Evolutionary conservation across 1,139 yeast species (phyloP), one percentile per base, ranked within the genome.

Genomic region (Sugiyamaella xylanicola): DNA sequence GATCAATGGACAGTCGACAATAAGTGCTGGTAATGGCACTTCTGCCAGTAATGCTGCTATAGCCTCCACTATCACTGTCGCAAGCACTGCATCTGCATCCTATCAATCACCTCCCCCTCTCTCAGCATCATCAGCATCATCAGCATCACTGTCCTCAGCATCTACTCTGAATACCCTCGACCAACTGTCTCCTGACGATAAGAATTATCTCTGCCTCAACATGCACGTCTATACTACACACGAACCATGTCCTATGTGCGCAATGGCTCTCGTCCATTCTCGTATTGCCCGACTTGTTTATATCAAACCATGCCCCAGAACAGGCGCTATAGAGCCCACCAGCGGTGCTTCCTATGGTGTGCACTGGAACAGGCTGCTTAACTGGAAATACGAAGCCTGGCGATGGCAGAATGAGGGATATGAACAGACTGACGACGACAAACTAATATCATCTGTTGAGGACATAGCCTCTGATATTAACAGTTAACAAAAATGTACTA

Each of bases 241-340:
- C 68, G 99, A 95, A 68, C 99, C 99, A 0, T 95, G 99, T 68
- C 81, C 89, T 0, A 95, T 93, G 98, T 95, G 99, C 67, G 75
- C 88, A 7, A 95, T 95, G 99, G 99, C 98, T 0, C 75, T 95
- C 37, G 86, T 92, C 9, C 99, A 95, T 69, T 92, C 98, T 0
- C 77, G 99, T 48, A 79, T 95, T 1, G 79, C 83, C 13, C 75
- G 91, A 55, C 73, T 93, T 40, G 75, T 88, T 0, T 93, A 85
- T 68, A 62, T 88, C 21, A 72, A 76, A 48, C 71, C 77, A 5
- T 76, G 78, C 59, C 62, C 68, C 0, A 56, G 58, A 15, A 81
- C 87, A 0, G 91, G 91, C 1, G 82, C 81, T 0, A 74, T 85
- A 37, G 78, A 76, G 37, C 77, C 79, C 0, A 77, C 77, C 0